Conservation (phyloP, 1,284 basidiomycete genomes). For the Ceratobasidium sp. region DNA sequence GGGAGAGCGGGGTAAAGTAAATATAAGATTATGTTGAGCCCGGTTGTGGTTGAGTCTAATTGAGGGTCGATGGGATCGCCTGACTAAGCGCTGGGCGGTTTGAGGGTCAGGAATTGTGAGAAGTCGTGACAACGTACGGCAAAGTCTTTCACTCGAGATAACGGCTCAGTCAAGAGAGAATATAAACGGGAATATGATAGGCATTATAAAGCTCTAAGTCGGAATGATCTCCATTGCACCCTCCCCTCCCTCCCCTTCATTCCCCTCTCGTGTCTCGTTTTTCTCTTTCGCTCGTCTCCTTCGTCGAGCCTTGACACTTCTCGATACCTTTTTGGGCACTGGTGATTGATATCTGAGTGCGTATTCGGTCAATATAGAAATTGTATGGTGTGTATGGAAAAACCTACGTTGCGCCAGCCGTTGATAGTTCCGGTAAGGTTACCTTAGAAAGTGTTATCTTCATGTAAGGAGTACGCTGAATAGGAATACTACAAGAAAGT, state of each 20-base stretch:
- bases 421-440: conserved; percentile 58
- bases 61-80: background rate
- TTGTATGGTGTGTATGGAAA: background rate
- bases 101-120: background rate
- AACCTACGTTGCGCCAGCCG: conserved; percentile 65
- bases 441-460: conserved; percentile 71
- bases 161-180: background rate
- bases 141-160: background rate
- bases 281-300: conserved; percentile 60
- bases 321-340: conserved; percentile 63
- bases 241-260: background rate
- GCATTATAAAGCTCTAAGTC: background rate
- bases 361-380: background rate
- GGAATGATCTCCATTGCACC: conserved; percentile 35
- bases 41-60: conserved; percentile 32
- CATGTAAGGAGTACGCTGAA: conserved; percentile 76
- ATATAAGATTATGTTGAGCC: background rate
- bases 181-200: background rate
- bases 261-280: background rate
- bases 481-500: conserved; percentile 63
- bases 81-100: conserved; percentile 20
- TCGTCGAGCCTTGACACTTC: conserved; percentile 65
- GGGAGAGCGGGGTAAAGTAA: conserved; percentile 13
- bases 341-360: conserved; percentile 66
- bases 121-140: background rate